Evolutionary conservation across 495 filamentous ascomycete species (phyloP), one percentile per base, ranked within the genome.

Genomic region (Delitschia confertaspora): DNA sequence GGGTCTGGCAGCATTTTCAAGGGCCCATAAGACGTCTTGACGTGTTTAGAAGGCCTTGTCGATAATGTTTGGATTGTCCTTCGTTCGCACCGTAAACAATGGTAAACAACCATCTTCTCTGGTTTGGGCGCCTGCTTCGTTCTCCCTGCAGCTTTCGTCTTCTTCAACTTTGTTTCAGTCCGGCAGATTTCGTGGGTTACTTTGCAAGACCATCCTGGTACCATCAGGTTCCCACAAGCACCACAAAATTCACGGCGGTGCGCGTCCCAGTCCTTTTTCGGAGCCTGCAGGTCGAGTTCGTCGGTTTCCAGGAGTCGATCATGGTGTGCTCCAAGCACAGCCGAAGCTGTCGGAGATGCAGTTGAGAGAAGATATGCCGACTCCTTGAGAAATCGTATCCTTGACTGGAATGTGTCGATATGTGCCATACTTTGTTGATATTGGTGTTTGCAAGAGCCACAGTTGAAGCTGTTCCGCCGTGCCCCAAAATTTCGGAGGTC

Each of bases 171-270:
- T 7, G 10, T 25, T n/a, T n/a, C n/a, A n/a, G n/a, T n/a, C 1
- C 36, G 23, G 16, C 16, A 25, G 7, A 8, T 30, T 20, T 36
- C 17, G 17, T 31, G 42, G 8, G 47, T 6, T 7, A 51, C 42
- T 7, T 54, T 43, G 50, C 66, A 67, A 18, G 66, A 70, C 45
- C 47, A 64, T 49, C 69, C 66, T 11, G 61, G 53, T 16, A 68
- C 48, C 55, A 73, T 59, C 36, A 65, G 45, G 50, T 59, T 69
- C 37, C 75, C 74, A 59, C 75, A 79, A 13, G 69, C 66, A 17
- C 63, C 65, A 50, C 75, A 79, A 31, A 64, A 37, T 36, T 66
- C 65, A 18, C 65, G 62, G 22, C 65, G 61, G 7, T 55, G 64
- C 21, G 53, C 49, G 27, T 67, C 67, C 29, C 69, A 55, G 10